Percentiles rank a stretch among this genome's conserved stretches.
Evolutionary conservation across 805 yeast genomes (phyloP).

Genomic region (Ogataea allantospora): DNA sequence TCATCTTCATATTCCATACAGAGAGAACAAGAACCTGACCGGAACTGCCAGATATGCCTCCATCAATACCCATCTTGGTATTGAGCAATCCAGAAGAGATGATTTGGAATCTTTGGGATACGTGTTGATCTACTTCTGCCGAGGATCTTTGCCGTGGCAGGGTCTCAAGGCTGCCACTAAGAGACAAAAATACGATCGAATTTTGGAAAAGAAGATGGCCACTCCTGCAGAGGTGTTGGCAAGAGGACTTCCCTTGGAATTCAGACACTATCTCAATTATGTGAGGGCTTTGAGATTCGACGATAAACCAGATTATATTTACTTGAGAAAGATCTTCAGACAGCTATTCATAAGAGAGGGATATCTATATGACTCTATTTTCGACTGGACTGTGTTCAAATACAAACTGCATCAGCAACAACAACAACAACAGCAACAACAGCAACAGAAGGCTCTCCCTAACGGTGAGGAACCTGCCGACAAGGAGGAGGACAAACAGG

Average conservation of each 20-base stretch:
- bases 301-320: conserved; percentile 93
- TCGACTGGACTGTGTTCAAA: conserved; percentile 94
- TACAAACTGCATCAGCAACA: conserved; percentile 58
- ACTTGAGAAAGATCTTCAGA: conserved; percentile 82
- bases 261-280: conserved; percentile 82
- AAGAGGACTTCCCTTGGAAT: conserved; percentile 89
- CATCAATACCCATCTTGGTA: conserved; percentile 93
- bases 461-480: conserved; percentile 18
- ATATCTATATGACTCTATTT: conserved; percentile 88
- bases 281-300: conserved; percentile 89
- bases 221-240: conserved; percentile 84
- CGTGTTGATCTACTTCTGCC: conserved; percentile 88
- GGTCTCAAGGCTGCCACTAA: conserved; percentile 96
- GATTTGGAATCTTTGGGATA: conserved; percentile 94
- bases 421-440: conserved; percentile 35
- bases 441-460: conserved; percentile 21
- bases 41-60: conserved; percentile 98
- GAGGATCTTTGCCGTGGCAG: conserved; percentile 98
- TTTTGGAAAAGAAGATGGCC: conserved; percentile 91
- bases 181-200: conserved; percentile 94
- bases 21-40: conserved; percentile 93
- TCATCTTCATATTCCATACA: conserved; percentile 90
- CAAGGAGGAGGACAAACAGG: conserved; percentile 19
- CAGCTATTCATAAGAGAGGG: conserved; percentile 86
- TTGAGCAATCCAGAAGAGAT: conserved; percentile 95